Evolutionary conservation across 1,139 yeast species (phyloP).

Genomic region (Yamadazyma siamensis): DNA sequence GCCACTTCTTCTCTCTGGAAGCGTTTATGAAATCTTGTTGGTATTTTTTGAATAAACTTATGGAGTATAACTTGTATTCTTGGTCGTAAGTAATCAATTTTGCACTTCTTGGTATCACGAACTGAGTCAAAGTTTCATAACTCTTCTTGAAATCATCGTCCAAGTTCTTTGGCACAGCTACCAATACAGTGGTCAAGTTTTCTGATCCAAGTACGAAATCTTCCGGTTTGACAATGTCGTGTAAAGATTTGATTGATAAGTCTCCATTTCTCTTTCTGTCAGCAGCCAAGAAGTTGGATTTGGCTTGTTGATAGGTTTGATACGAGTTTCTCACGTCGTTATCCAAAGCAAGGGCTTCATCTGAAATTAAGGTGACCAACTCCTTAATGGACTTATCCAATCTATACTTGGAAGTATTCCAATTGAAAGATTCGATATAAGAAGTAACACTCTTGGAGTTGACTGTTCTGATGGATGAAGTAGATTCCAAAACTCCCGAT

Average conservation of each 20-base stretch:
- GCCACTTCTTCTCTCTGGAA: conserved; percentile 84
- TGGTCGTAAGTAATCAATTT: conserved; percentile 63
- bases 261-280: conserved; percentile 94
- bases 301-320: conserved; percentile 74
- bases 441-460: conserved; percentile 51
- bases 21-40: conserved; percentile 64
- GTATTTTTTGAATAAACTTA: conserved; percentile 81
- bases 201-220: conserved; percentile 86
- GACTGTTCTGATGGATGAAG: conserved; percentile 26
- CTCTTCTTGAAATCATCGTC: conserved; percentile 56
- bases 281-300: conserved; percentile 78
- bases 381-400: conserved; percentile 80
- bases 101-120: conserved; percentile 93
- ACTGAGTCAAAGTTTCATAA: conserved; percentile 74
- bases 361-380: conserved; percentile 63
- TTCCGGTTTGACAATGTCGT: conserved; percentile 79
- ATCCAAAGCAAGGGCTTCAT: conserved; percentile 80
- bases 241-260: conserved; percentile 83
- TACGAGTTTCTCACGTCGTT: conserved; percentile 72
- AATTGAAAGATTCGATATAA: conserved; percentile 69
- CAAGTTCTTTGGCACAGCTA: conserved; percentile 78
- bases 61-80: conserved; percentile 71
- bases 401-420: conserved; percentile 88
- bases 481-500: conserved; percentile 43
- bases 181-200: conserved; percentile 73